phyloP scores from a whole-genome alignment of 371 early-diverging fungal species.

The Mortierella sp. region DNA sequence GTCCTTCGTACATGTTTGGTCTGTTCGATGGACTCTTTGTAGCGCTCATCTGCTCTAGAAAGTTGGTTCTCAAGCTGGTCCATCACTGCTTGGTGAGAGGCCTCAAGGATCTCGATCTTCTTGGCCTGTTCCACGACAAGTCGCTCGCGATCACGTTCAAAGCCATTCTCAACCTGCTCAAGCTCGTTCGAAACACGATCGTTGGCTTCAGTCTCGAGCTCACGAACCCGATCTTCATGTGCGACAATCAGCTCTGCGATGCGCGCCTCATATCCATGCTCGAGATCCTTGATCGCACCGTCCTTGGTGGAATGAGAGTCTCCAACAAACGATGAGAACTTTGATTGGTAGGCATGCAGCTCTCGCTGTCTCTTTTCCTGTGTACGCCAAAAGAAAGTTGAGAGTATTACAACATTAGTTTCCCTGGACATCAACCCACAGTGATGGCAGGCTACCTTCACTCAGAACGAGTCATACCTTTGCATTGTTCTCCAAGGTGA shows the following conservation, averaged over 20 bases:
- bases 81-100: conserved; percentile 12
- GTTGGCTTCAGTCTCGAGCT: conserved; percentile 45
- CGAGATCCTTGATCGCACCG: conserved; percentile 17
- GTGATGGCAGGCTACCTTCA: background rate
- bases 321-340: conserved; percentile 32
- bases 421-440: too few relatives aligned
- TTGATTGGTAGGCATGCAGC: conserved; percentile 23
- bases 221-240: conserved; percentile 41
- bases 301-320: conserved; percentile 35
- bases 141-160: conserved; percentile 34
- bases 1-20: background rate
- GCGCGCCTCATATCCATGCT: conserved; percentile 29
- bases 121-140: conserved; percentile 17
- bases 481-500: conserved; percentile 5
- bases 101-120: conserved; percentile 4
- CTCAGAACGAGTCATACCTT: conserved; percentile 10
- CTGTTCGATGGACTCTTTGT: conserved; percentile 13
- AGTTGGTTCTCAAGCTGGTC: conserved; percentile 24
- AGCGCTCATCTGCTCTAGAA: conserved; percentile 19
- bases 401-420: too few relatives aligned
- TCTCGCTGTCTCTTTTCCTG: conserved; percentile 34
- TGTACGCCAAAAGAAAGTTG: too few relatives aligned
- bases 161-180: conserved; percentile 40
- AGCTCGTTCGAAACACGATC: conserved; percentile 34
- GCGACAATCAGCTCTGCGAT: conserved; percentile 52